phyloP scores from a whole-genome alignment of 805 yeast species.

The Clavispora asparagi region DNA sequence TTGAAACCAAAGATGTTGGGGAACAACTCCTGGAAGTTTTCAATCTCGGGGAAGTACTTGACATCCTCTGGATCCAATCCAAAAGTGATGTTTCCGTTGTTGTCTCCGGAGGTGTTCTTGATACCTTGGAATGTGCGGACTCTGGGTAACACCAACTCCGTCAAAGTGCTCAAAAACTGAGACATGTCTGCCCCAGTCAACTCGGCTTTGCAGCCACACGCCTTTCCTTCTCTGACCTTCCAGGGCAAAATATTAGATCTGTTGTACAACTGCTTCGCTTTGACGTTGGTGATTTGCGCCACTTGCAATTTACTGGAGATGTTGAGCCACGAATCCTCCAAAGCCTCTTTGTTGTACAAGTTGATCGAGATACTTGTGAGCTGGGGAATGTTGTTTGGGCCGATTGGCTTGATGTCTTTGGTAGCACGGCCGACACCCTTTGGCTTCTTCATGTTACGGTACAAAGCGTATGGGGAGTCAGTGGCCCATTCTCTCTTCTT shows the following conservation, averaged over 20 bases:
- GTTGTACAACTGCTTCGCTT: conserved; percentile 69
- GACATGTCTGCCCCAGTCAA: conserved; percentile 76
- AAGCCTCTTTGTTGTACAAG: conserved; percentile 71
- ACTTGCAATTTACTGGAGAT: conserved; percentile 73
- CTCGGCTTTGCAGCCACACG: conserved; percentile 84
- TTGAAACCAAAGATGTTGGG: conserved; percentile 83
- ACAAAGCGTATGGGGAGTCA: conserved; percentile 80
- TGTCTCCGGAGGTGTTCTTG: conserved; percentile 72
- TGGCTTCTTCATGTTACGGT: conserved; percentile 75
- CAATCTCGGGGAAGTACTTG: conserved; percentile 87
- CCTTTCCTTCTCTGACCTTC: conserved; percentile 82
- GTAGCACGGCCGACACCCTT: conserved; percentile 69
- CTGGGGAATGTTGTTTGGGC: conserved; percentile 66
- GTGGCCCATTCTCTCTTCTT: conserved; percentile 84
- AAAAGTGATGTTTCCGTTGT: conserved; percentile 77
- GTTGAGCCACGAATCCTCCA: conserved; percentile 64
- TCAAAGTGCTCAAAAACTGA: conserved; percentile 79
- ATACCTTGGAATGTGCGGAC: conserved; percentile 84
- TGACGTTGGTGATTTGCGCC: conserved; percentile 91
- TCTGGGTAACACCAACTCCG: conserved; percentile 91
- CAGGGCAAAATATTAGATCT: conserved; percentile 78
- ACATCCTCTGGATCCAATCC: conserved; percentile 77
- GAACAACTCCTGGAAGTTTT: conserved; percentile 84
- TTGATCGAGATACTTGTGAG: conserved; percentile 65
- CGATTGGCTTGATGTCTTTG: conserved; percentile 65